A percentile compares a stretch with the other conserved stretches of the same genome.
Evolutionary conservation across 495 filamentous ascomycete species (phyloP).

Genomic region (Aspergillus nanangensis): DNA sequence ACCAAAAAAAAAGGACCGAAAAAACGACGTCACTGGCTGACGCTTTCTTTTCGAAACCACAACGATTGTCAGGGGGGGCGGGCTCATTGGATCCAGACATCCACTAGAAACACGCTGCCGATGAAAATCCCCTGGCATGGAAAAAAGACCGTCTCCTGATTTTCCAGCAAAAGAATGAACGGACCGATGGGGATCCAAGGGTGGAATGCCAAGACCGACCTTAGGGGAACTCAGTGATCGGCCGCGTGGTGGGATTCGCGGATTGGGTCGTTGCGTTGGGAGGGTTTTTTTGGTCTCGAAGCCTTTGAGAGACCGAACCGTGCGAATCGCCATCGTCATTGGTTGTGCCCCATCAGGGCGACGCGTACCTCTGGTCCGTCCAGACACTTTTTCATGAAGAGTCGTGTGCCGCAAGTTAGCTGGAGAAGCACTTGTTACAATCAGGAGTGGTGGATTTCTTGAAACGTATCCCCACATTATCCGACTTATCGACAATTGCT

Average conservation of each 20-base stretch:
- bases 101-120: not conserved
- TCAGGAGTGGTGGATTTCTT: not conserved
- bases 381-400: not conserved
- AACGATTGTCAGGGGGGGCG: constrained; percentile 9
- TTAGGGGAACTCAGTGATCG: constrained; percentile 12
- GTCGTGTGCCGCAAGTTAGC: not conserved
- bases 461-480: too few species aligned
- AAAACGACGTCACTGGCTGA: constrained; percentile 13
- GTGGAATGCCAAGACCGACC: constrained; percentile 17
- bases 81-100: not conserved
- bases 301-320: constrained; percentile 1
- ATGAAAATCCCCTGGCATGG: not conserved
- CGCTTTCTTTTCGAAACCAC: not conserved
- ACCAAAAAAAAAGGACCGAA: not conserved
- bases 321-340: constrained; percentile 1
- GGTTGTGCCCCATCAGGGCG: constrained; percentile 1
- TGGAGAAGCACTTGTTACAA: not conserved
- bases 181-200: constrained; percentile 6
- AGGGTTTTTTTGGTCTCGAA: constrained; percentile 1
- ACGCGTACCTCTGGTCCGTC: constrained; percentile 9
- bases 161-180: too few species aligned
- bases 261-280: too few species aligned
- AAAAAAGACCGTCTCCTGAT: not conserved
- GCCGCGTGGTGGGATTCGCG: constrained; percentile 13
- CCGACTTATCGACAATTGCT: too few species aligned